Evolutionary conservation across 2,329 filamentous ascomycete genomes (phyloP), one percentile per base, ranked within the genome.

Genomic region (Aspergillus neoniger): DNA sequence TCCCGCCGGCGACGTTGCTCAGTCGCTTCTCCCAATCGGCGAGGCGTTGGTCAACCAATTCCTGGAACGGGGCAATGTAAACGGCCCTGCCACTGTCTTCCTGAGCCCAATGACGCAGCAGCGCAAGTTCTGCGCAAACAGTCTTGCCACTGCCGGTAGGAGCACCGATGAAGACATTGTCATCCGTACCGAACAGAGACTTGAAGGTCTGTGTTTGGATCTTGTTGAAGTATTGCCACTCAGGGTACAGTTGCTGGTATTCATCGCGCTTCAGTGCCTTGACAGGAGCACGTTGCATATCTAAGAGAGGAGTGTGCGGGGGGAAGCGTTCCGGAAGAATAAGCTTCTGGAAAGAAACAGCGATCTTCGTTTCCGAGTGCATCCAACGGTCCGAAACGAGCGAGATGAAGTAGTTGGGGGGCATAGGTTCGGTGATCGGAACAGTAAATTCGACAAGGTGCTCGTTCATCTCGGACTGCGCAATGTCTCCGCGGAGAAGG

Each of bases 161-260:
- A n/a, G 94, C 90, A 49, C 92, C 93, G 64, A 99, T 81, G 64
- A 99, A 92, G 21, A 97, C 92, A 70, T 96, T 98, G 69, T 98
- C 92, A 73, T 98, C 91, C 0, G 91, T 90, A 51, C 90, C 89
- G 74, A 91, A 98, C 0, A 99, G 81, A 1, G 93, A 92, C 73
- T 96, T 96, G 82, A 98, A 99, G 0, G 92, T 91, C 74, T 99
- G 95, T 0, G 95, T 97, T 77, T 99, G 96, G 12, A 99, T 91
- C 75, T 95, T 95, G 81, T 99, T 99, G 83, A 99, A 99, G 64
- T 91, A 87, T 58, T 87, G 85, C 88, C 92, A 96, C 30, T 89
- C 83, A 3, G 91, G 88, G 72, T 97, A 99, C 19, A 99, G 80
- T 23, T 85, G 84, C 61, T 90, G 85, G 70, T 91, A 96, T 63